A percentile compares a stretch with the other conserved stretches of the same genome.
Evolutionary conservation across 2,329 filamentous ascomycete genomes (phyloP).

Genomic region (Pochonia chlamydosporia): DNA sequence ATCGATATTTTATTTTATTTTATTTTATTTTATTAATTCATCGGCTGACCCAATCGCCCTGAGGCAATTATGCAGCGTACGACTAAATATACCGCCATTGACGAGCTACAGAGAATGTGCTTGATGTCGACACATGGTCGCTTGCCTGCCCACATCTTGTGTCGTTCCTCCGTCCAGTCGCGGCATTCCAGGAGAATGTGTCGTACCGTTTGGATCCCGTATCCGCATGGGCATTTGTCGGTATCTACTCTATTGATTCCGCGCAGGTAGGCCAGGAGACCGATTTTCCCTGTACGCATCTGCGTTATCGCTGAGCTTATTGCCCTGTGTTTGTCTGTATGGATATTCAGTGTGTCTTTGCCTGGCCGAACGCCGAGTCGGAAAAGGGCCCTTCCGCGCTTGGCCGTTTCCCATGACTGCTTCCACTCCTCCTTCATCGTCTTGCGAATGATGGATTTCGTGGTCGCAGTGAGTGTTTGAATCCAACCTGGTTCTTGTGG

Average conservation of each 20-base stretch:
- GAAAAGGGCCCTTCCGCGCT: not conserved
- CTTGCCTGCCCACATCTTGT: too few relatives aligned
- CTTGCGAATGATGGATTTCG: not conserved
- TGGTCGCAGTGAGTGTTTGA: not conserved
- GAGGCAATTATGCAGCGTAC: too few relatives aligned
- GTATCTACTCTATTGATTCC: not conserved
- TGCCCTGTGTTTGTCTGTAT: not conserved
- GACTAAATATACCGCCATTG: not conserved
- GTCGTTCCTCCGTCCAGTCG: too few relatives aligned
- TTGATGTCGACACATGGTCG: not conserved
- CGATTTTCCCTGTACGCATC: too few relatives aligned
- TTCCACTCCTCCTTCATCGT: not conserved
- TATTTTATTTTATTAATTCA: not conserved
- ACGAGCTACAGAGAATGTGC: not conserved
- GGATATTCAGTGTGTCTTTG: not conserved
- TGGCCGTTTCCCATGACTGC: not conserved
- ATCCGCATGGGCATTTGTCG: not conserved
- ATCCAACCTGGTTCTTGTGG: not conserved
- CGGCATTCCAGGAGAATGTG: too few relatives aligned
- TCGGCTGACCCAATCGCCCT: not conserved
- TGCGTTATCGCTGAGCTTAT: not conserved
- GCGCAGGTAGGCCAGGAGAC: not conserved
- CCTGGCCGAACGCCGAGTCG: not conserved
- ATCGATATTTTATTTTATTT: too few relatives aligned
- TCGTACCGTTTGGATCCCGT: not conserved